A percentile compares a stretch with the other conserved stretches of the same genome.
Evolutionary conservation across 2,329 filamentous ascomycete species (phyloP).

Genomic region (Fusarium incarnatum): DNA sequence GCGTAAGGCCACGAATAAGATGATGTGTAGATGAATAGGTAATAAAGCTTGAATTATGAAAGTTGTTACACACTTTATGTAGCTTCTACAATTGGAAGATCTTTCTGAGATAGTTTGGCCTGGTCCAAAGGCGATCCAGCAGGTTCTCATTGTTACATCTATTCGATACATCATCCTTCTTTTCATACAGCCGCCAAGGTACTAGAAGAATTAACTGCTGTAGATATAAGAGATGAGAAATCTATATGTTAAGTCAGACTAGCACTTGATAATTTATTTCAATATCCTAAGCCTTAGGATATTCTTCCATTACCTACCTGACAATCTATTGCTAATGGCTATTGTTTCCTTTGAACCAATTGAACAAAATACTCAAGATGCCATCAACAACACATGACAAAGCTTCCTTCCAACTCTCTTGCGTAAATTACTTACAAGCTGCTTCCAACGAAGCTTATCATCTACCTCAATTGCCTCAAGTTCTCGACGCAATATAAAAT

Average conservation of each 20-base stretch:
- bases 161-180: background rate
- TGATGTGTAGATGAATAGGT: background rate
- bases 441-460: background rate
- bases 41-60: background rate
- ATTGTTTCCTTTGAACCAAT: background rate
- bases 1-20: background rate
- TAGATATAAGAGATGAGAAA: background rate
- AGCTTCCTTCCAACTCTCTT: background rate
- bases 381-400: background rate
- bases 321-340: background rate
- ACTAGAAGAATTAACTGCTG: background rate
- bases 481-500: background rate
- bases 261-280: background rate
- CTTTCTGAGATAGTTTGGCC: background rate
- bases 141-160: background rate
- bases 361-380: background rate
- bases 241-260: background rate
- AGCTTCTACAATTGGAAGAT: background rate
- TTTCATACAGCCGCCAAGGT: background rate
- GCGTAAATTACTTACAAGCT: background rate
- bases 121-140: background rate
- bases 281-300: background rate
- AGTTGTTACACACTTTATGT: background rate
- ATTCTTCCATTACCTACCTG: background rate
- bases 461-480: background rate